Evolutionary conservation across 2,329 filamentous ascomycete species (phyloP).

Genomic region (Graphilbum ipis-grandicollis): DNA sequence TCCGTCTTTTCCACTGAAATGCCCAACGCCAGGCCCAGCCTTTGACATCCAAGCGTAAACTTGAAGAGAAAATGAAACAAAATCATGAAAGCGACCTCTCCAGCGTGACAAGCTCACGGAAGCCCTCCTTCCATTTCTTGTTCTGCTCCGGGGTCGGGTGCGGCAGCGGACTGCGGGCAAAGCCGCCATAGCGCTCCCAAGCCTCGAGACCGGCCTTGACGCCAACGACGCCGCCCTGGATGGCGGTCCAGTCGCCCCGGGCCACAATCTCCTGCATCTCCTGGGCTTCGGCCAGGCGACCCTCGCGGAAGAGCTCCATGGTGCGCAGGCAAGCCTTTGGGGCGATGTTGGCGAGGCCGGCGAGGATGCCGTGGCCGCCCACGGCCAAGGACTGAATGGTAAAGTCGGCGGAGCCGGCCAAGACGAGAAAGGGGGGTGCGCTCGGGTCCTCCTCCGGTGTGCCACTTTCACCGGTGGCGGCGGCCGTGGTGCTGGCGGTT

Average conservation of each 20-base stretch:
- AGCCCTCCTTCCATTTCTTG: conserved; percentile 36
- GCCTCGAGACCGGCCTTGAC: conserved; percentile 50
- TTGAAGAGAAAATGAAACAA: neutral
- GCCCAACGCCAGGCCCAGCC: too few relatives aligned
- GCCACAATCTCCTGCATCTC: conserved; percentile 48
- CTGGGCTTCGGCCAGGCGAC: conserved; percentile 40
- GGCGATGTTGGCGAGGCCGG: conserved; percentile 54
- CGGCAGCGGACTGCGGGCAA: conserved; percentile 29
- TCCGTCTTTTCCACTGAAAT: too few relatives aligned
- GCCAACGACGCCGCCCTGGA: conserved; percentile 53
- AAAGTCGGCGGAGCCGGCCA: conserved; percentile 60
- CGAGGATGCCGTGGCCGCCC: conserved; percentile 55
- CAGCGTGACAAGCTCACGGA: conserved; percentile 30
- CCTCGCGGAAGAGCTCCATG: conserved; percentile 40
- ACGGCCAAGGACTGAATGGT: conserved; percentile 49
- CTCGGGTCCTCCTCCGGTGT: conserved; percentile 12
- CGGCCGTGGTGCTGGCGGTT: too few relatives aligned
- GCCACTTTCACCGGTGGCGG: conserved; percentile 9
- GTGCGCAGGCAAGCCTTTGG: conserved; percentile 48
- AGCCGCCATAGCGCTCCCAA: conserved; percentile 50
- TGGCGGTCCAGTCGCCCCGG: conserved; percentile 54
- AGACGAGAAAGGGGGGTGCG: conserved; percentile 42
- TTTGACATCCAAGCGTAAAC: too few relatives aligned
- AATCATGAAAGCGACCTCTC: conserved; percentile 30
- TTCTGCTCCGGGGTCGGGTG: conserved; percentile 30